Evolutionary conservation across 1,284 basidiomycete species (phyloP).

Genomic region (Phlebopus sp.): DNA sequence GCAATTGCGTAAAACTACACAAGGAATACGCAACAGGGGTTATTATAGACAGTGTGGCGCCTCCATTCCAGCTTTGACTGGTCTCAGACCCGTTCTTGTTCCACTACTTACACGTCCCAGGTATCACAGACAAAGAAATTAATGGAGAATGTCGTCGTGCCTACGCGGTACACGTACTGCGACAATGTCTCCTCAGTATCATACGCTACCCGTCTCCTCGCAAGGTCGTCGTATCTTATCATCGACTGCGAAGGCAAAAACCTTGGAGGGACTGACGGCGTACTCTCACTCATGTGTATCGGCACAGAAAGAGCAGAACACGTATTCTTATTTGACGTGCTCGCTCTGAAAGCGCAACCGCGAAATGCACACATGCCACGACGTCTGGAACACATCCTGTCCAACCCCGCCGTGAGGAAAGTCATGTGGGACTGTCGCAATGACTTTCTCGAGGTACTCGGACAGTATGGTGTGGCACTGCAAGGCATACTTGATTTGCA

Average conservation of each 20-base stretch:
- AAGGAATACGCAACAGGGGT: no score
- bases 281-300: conserved; percentile 41
- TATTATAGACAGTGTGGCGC: no score
- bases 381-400: conserved; percentile 29
- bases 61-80: no score
- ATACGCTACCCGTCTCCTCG: conserved; percentile 21
- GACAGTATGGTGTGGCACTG: conserved; percentile 30
- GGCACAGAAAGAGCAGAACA: conserved; percentile 37
- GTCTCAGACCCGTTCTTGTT: no score
- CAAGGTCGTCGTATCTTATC: conserved; percentile 27
- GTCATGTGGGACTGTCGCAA: conserved; percentile 47
- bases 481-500: conserved; percentile 41
- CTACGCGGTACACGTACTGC: conserved; percentile 18
- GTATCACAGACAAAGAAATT: no score
- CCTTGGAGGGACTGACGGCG: conserved; percentile 36
- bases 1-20: no score
- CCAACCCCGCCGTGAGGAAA: conserved; percentile 32
- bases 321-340: conserved; percentile 42
- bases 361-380: conserved; percentile 16
- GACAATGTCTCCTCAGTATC: conserved; percentile 10
- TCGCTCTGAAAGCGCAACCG: conserved; percentile 24
- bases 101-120: no score
- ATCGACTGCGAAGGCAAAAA: conserved; percentile 40
- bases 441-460: conserved; percentile 39
- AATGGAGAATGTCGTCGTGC: neutral